Base-by-base conservation (phyloP, 2,329 filamentous ascomycete genomes). In the Colletotrichum tropicale region DNA sequence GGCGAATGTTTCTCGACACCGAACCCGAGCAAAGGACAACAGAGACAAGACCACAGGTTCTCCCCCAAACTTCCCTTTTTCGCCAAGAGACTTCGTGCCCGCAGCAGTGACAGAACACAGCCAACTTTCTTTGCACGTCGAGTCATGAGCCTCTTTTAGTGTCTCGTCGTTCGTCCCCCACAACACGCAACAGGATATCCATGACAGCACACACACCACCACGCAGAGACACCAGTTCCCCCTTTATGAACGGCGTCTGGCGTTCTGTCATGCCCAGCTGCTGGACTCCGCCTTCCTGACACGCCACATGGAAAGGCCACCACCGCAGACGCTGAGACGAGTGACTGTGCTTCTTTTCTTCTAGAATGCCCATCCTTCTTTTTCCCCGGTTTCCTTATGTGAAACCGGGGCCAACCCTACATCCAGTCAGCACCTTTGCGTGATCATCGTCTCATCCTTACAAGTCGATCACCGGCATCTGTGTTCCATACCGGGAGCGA, bases 361-460 rank as follows among this genome's bases (percentile, higher is more conserved):
- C 64, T 60, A 68, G 64, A 75, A 75, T 8, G 64, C 28, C 43
- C 58, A 24, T 64, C 43, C 30, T 62, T 48, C 28, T 12, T 58
- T 55, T 66, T 56, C 55, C 28, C 70, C 48, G 28, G 73, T 43
- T 60, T 60, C n/a, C 30, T 24, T 24, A n/a, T 32, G 26, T 38
- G 32, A 67, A 38, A 71, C 56, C 5, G 21, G 43, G 70, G 28
- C 28, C 32, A 26, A 48, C 64, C 73, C 58, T 68, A 48, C 43
- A 28, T 3, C 24, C 26, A 9, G 12, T 21, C 24, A 48, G 15
- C 13, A 64, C 43, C 32, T 67, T 32, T 73, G 58, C 70, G 58
- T 72, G 69, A 75, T 72, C 56, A 62, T 72, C 64, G 69, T 73
- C 64, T 55, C 69, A 75, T 73, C 64, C 64, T 56, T 65, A 58